Evolutionary conservation across 805 yeast species (phyloP), one percentile per base, ranked within the genome.

Genomic region (Pichia thaimueangensis): DNA sequence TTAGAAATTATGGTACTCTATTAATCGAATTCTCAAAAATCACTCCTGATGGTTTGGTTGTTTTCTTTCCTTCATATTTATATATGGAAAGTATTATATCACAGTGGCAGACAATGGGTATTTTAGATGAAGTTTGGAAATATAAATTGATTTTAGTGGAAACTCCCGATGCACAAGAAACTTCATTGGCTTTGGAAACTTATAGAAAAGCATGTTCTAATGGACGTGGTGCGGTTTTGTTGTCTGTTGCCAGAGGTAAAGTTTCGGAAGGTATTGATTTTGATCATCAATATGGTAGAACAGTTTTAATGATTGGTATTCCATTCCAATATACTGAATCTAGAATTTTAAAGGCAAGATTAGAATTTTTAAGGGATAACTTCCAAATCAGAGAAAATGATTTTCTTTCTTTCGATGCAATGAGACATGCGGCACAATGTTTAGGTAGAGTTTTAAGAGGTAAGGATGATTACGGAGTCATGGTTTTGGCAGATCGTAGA

Each of bases 361-460:
- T 93, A 35, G 98, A 93, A 63, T 93, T 93, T 56, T 64, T 93
- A 60, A 71, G 97, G 51, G 97, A 93, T 58, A 89, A 88, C 55
- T 91, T 78, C 60, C 94, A 88, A 55, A 91, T 93, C 43, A 74
- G 87, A 49, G 98, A 93, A 56, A 88, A 86, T 58, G 98, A 93
- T 56, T 93, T 93, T 59, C 61, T 93, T 30, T 89, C 97, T 10
- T 93, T 93, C 71, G 99, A 93, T 64, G 99, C 99, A 12, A 93
- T 93, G 98, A 78, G 99, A 58, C 99, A 93, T 66, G 99, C 97
- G 4, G 97, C 99, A 0, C 99, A 93, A 63, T 93, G 99, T 65
- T 66, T 93, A 56, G 99, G 99, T 10, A 79, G 99, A 59, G 98
- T 93, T 42, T 68, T 93, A 49, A 78, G 99, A 68, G 99, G 99